Evolutionary conservation across 2,329 filamentous ascomycete species (phyloP).

Genomic region (Exophiala sideris): DNA sequence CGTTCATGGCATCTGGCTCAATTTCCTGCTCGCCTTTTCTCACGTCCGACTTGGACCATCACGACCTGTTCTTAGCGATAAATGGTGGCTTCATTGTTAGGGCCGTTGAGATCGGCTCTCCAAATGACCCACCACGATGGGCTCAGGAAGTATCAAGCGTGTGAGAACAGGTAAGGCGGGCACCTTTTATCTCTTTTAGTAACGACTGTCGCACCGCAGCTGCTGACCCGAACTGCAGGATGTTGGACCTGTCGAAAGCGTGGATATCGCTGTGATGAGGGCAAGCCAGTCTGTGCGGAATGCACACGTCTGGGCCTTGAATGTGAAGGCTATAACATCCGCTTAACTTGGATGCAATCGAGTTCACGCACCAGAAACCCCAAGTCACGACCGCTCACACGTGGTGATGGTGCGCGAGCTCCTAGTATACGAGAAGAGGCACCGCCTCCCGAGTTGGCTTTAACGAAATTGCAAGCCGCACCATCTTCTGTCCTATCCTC

Average conservation of each 20-base stretch:
- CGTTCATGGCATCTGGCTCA: too few relatives aligned
- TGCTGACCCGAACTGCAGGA: background rate
- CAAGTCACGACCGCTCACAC: background rate
- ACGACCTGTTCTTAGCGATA: too few relatives aligned
- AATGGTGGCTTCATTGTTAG: too few relatives aligned
- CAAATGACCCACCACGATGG: slow-evolving; percentile 4
- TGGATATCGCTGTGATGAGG: slow-evolving; percentile 12
- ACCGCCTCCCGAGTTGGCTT: background rate
- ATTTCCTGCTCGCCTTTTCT: too few relatives aligned
- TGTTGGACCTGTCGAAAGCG: slow-evolving; percentile 11
- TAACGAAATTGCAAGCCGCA: background rate
- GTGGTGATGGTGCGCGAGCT: background rate
- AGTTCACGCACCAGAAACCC: slow-evolving; percentile 1
- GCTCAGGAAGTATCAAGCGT: slow-evolving; percentile 7
- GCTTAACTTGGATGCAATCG: slow-evolving; percentile 9
- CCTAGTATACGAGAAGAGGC: background rate
- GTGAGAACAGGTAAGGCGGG: slow-evolving; percentile 9
- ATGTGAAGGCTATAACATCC: slow-evolving; percentile 12
- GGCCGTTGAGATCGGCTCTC: background rate
- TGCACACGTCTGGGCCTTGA: slow-evolving; percentile 4
- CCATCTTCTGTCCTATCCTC: slow-evolving; percentile 2
- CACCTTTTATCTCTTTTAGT: background rate
- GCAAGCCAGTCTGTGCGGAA: slow-evolving; percentile 3
- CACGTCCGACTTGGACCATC: too few relatives aligned
- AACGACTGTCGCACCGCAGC: background rate